Evolutionary conservation across 768 basidiomycete genomes (phyloP), one percentile per base, ranked within the genome.

Genomic region (Mycena rosella): DNA sequence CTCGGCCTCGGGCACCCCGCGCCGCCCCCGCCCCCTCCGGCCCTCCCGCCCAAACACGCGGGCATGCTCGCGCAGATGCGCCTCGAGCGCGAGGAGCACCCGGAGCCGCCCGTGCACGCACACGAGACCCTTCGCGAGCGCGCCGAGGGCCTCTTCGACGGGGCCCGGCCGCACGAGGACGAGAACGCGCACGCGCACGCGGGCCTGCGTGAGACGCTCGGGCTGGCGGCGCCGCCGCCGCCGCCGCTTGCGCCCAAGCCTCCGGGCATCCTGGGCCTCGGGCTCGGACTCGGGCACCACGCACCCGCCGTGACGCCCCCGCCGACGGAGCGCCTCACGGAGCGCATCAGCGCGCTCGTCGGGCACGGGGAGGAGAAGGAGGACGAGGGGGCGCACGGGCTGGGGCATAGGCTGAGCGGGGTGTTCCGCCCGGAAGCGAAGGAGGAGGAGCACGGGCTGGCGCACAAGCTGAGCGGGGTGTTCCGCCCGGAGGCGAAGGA

Each of bases 11-110:
- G 40, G 52, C 59, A 54, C 44, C 40, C 45, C 7, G 36, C 42
- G 27, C 59, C 52, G 0, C 6, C 38, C 38, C 17, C 42, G 42
- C 45, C 42, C 8, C 55, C 54, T 10, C 60, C 66, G 17, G 60
- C 60, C 1, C 15, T 57, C 8, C 67, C 66, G 32, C 67, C 67
- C 6, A 63, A 68, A 32, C 67, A 68, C 55, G 44, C 62, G 34
- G 60, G 60, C 29, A 60, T 68, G 60, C 60, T 68, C n/a, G 60
- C 51, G 22, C 36, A 68, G 40, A 61, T 63, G 55, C 67, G 56
- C 11, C 60, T 40, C 22, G 67, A 58, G 24, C 66, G 49, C 38
- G 55, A 67, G 22, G 32, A 57, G 26, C 60, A 51, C 27, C 47
- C 61, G 18, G 45, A 61, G 29, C 48, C 47, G 22, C 56, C 56